Evolutionary conservation across 495 filamentous ascomycete genomes (phyloP), one percentile per base, ranked within the genome.

Genomic region (Delitschia confertaspora): DNA sequence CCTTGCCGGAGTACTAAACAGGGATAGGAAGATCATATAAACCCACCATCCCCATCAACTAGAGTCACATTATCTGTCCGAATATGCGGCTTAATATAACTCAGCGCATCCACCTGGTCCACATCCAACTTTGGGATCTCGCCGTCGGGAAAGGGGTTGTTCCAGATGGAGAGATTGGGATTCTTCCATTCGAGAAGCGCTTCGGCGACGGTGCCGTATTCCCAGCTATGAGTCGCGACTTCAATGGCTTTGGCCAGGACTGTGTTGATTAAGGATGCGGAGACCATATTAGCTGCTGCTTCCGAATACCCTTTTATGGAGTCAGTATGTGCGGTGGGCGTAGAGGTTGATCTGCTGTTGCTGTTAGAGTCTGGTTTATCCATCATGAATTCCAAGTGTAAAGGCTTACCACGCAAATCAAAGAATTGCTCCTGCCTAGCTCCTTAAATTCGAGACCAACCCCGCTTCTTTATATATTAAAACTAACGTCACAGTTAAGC

Each of bases 121-220:
- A 59, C 38, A 42, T 59, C 49, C 33, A 65, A 23, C 17, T 45
- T 41, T 2, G 68, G 69, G 17, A 72, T 52, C 22, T 62, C 51
- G 45, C 54, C 59, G 30, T 55, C 49, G 1, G 67, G 65, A 40
- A 73, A 72, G 6, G 70, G 58, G 23, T 58, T 47, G n/a, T 48
- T 26, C 23, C 60, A 74, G 23, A 74, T 69, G 8, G 67, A 62
- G 6, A 60, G 44, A 9, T 56, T 52, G 14, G 67, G 61, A 42
- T 60, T 64, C 20, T 71, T 49, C 39, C 67, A 62, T 50, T 74
- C 71, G 2, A 71, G 50, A n/a, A 73, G 50, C 9, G 71, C 67
- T 54, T 73, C 60, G 10, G 66, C 54, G 23, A 67, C 65, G 10
- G 67, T 67, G 21, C 71, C 68, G 39, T 65, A 67, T 46, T 72